Evolutionary conservation across 164 flowering plant species (phyloP).

Genomic region (Stephania yunnanensis): DNA sequence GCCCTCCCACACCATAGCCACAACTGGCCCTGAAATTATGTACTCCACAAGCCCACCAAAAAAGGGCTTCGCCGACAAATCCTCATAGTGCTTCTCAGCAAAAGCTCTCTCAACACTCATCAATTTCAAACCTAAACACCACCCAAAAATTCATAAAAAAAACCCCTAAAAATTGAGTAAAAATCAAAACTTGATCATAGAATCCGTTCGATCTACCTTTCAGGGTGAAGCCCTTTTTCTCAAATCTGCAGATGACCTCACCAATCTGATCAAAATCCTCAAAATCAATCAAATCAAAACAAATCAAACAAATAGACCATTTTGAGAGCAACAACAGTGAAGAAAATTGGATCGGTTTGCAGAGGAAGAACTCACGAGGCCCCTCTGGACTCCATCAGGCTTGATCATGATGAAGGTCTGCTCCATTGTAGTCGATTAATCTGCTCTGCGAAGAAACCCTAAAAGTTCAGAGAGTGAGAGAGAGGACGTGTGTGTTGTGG

Average conservation of each 20-base stretch:
- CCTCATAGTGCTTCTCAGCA: slow-evolving; percentile 92
- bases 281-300: background rate
- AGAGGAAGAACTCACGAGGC: slow-evolving; percentile 35
- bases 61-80: slow-evolving; percentile 76
- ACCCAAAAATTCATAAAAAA: background rate
- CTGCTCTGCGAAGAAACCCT: background rate
- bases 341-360: background rate
- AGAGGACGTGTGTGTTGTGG: background rate
- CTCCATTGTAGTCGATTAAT: slow-evolving; percentile 37
- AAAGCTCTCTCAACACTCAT: slow-evolving; percentile 59
- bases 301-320: background rate
- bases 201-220: slow-evolving; percentile 39
- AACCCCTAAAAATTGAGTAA: background rate
- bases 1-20: slow-evolving; percentile 97
- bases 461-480: background rate
- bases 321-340: background rate
- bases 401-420: slow-evolving; percentile 75
- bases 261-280: slow-evolving; percentile 43
- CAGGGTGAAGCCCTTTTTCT: slow-evolving; percentile 80
- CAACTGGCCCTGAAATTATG: slow-evolving; percentile 89
- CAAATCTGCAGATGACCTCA: slow-evolving; percentile 78
- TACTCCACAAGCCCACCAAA: slow-evolving; percentile 72
- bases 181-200: background rate
- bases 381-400: slow-evolving; percentile 78
- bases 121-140: slow-evolving; percentile 63